These are phyloP conservation scores for Knoxdaviesia proteae DNA, from an alignment of 2,329 filamentous ascomycete genomes.

Conservation along the genomic window DNA sequence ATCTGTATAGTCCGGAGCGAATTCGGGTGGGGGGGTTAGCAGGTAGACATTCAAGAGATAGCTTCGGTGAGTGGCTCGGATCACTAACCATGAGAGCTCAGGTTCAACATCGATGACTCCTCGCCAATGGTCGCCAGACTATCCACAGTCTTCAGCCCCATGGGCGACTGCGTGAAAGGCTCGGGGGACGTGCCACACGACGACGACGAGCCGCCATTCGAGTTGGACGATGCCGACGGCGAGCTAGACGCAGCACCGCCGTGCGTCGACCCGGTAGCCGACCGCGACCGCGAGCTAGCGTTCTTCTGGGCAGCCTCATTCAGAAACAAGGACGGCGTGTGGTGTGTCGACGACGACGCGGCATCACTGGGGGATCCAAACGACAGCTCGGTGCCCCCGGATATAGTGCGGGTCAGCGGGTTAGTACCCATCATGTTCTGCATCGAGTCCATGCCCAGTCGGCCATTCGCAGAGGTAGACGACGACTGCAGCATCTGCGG, in stretches of 20 bases:
- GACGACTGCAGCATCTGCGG: too few species aligned
- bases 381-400: too few species aligned
- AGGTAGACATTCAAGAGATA: too few species aligned
- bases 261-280: neutral
- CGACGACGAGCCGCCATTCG: constrained; percentile 35
- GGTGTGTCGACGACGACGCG: neutral
- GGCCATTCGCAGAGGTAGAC: too few species aligned
- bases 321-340: neutral
- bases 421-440: too few species aligned
- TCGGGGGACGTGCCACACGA: constrained; percentile 64
- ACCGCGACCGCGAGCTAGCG: too few species aligned
- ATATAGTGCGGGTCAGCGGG: too few species aligned
- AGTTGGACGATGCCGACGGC: constrained; percentile 41
- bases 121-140: constrained; percentile 44
- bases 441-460: too few species aligned
- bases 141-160: constrained; percentile 41
- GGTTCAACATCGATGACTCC: constrained; percentile 18
- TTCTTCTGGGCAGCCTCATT: too few species aligned
- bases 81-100: too few species aligned
- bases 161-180: constrained; percentile 50
- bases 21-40: neutral
- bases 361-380: neutral
- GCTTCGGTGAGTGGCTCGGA: too few species aligned
- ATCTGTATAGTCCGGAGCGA: constrained; percentile 6
- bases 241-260: constrained; percentile 37